Percentiles rank a stretch among this genome's conserved stretches.
These are phyloP conservation scores for Lentinula guzmanii DNA, from an alignment of 768 basidiomycete genomes.

Conservation along the genomic window DNA sequence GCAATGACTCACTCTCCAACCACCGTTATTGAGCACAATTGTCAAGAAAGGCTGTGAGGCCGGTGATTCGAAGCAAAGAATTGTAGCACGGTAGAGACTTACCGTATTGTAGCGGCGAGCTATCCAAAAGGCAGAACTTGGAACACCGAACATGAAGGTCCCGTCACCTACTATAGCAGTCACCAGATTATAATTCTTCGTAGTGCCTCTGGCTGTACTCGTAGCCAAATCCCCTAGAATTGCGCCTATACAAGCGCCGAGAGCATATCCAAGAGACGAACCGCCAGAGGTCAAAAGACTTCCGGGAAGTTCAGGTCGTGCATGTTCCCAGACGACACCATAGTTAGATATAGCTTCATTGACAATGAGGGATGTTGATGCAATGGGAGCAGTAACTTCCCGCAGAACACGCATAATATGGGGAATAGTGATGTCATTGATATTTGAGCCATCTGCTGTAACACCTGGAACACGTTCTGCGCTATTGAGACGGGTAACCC, in stretches of 20 bases:
- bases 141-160: constrained; percentile 60
- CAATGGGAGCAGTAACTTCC: constrained; percentile 13
- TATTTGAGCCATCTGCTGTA: neutral
- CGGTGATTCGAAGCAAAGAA: neutral
- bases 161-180: constrained; percentile 65
- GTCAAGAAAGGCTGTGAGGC: constrained; percentile 58
- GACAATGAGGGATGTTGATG: constrained; percentile 36
- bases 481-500: constrained; percentile 13
- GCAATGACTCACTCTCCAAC: constrained; percentile 45
- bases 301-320: constrained; percentile 46
- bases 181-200: constrained; percentile 42
- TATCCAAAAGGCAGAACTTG: constrained; percentile 67
- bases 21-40: constrained; percentile 66
- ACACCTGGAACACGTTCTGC: constrained; percentile 12
- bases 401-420: constrained; percentile 47
- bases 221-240: constrained; percentile 19
- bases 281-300: constrained; percentile 53
- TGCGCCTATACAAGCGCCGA: constrained; percentile 61
- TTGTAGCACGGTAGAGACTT: constrained; percentile 13
- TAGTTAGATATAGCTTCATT: constrained; percentile 64
- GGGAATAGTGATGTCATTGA: constrained; percentile 32
- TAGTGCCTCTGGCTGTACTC: constrained; percentile 14
- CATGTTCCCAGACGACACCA: constrained; percentile 48
- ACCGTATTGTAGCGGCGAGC: constrained; percentile 64
- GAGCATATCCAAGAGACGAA: constrained; percentile 61